Percentiles rank a stretch among this genome's conserved stretches.
Conservation (phyloP, 2,329 filamentous ascomycete species). For the Trichoderma semiorbis region DNA sequence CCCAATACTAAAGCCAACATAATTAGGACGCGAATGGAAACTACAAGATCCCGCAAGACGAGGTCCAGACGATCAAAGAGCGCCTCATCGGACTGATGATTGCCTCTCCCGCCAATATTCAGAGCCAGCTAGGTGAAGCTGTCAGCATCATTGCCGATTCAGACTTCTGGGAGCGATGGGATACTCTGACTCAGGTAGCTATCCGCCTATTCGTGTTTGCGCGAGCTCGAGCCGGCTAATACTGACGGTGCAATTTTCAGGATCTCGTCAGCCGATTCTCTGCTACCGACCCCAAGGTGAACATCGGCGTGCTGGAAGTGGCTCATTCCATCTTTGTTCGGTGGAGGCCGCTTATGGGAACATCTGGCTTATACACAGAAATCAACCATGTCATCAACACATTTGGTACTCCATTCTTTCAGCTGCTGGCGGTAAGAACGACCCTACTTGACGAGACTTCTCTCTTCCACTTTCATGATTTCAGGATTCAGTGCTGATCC, state of each 20-base stretch:
- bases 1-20: conserved; percentile 1
- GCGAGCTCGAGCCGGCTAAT: background rate
- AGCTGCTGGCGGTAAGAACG: conserved; percentile 64
- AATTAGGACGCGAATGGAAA: conserved; percentile 83
- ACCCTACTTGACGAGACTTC: background rate
- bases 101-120: conserved; percentile 78
- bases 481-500: conserved; percentile 20
- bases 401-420: conserved; percentile 80
- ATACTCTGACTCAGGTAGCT: conserved; percentile 79
- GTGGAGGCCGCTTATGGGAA: conserved; percentile 91
- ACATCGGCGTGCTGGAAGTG: conserved; percentile 92
- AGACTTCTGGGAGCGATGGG: conserved; percentile 94
- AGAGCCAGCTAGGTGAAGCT: conserved; percentile 91
- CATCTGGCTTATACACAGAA: conserved; percentile 88
- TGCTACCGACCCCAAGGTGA: conserved; percentile 74
- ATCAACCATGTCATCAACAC: conserved; percentile 91
- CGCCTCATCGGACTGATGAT: conserved; percentile 98
- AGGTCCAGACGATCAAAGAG: conserved; percentile 87
- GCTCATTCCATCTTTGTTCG: conserved; percentile 97
- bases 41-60: conserved; percentile 79
- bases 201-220: background rate
- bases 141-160: conserved; percentile 97
- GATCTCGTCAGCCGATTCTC: conserved; percentile 88
- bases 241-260: conserved; percentile 34
- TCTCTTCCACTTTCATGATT: background rate